These are phyloP conservation scores for Handroanthus guayacan DNA, from an alignment of 257 asterid genomes.

Conservation along the genomic window DNA sequence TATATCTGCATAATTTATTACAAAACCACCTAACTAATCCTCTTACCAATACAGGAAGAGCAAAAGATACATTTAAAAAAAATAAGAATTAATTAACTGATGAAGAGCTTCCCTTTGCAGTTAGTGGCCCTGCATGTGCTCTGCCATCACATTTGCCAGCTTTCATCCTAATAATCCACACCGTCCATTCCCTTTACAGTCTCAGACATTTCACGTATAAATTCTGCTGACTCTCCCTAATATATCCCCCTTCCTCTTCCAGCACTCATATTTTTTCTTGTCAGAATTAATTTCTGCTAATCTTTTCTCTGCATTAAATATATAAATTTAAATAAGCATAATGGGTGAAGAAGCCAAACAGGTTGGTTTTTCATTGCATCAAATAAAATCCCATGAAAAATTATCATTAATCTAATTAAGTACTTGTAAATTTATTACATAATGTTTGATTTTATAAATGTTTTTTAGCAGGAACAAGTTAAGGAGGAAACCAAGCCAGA, in stretches of 20 bases:
- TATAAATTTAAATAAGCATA: neutral
- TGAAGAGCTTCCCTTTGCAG: slow-evolving; percentile 34
- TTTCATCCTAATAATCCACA: slow-evolving; percentile 60
- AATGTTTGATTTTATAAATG: too few relatives aligned
- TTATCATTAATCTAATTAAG: neutral
- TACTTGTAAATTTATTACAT: too few relatives aligned
- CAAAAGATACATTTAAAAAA: neutral
- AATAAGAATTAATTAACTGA: neutral
- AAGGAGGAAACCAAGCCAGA: slow-evolving; percentile 54
- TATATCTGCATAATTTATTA: too few relatives aligned
- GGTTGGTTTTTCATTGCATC: slow-evolving; percentile 46
- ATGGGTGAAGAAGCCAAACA: slow-evolving; percentile 81
- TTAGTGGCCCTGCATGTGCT: slow-evolving; percentile 80
- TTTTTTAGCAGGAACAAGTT: slow-evolving; percentile 39
- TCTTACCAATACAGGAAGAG: neutral
- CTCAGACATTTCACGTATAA: slow-evolving; percentile 43
- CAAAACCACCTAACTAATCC: neutral
- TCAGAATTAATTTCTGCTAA: slow-evolving; percentile 28
- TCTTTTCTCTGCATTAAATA: neutral
- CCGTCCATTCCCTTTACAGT: slow-evolving; percentile 62
- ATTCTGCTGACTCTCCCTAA: slow-evolving; percentile 43
- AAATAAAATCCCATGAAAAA: slow-evolving; percentile 8
- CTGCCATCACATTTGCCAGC: slow-evolving; percentile 63
- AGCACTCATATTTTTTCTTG: slow-evolving; percentile 19
- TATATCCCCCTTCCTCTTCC: slow-evolving; percentile 36